These are phyloP conservation scores for Lactifluus hygrophoroides DNA, from an alignment of 768 basidiomycete species.

Conservation along the genomic window DNA sequence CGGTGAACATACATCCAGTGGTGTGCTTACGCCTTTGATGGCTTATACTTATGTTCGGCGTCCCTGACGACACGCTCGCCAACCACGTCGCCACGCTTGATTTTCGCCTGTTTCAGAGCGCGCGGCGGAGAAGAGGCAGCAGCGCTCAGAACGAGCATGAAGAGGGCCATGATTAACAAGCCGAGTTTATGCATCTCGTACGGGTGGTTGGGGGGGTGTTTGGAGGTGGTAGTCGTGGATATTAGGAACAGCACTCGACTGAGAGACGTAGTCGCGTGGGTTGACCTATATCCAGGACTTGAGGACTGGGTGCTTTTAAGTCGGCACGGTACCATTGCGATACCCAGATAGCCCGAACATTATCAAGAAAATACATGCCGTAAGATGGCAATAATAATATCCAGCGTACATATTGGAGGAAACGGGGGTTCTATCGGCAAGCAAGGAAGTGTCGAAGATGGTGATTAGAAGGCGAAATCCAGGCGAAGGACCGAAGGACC, in stretches of 20 bases:
- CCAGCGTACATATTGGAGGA: neutral
- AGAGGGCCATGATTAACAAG: neutral
- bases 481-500: neutral
- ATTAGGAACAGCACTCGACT: neutral
- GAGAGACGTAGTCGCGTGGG: neutral
- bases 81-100: conserved; percentile 22
- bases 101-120: conserved; percentile 25
- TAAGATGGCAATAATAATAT: neutral
- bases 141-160: conserved; percentile 8
- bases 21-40: neutral
- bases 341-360: neutral
- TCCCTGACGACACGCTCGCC: neutral
- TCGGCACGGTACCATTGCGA: neutral
- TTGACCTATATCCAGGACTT: neutral
- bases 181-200: neutral
- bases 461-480: neutral
- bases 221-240: neutral
- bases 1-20: too few species aligned
- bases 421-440: neutral
- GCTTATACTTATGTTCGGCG: neutral
- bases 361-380: neutral
- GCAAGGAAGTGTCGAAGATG: neutral
- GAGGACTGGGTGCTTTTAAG: neutral
- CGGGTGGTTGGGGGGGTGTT: neutral
- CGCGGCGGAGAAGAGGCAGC: neutral